Evolutionary conservation across 2,329 filamentous ascomycete genomes (phyloP).

Genomic region (Colletotrichum sp.): DNA sequence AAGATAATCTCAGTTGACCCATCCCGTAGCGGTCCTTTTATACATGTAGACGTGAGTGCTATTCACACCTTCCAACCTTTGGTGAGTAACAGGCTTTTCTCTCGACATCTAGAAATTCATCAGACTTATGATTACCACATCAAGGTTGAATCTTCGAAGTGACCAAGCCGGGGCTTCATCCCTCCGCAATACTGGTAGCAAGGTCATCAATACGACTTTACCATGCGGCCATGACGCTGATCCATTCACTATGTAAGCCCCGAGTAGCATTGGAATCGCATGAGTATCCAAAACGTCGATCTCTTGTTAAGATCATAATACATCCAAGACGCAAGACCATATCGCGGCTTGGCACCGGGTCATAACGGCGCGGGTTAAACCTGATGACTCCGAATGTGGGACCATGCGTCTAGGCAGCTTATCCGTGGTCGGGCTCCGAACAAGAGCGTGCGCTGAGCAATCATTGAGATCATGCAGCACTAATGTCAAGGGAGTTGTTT

Average conservation of each 20-base stretch:
- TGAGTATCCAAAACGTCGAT: background rate
- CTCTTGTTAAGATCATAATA: background rate
- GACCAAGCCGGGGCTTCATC: background rate
- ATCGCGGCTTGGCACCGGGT: background rate
- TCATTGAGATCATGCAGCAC: background rate
- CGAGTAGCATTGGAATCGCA: background rate
- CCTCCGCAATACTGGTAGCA: background rate
- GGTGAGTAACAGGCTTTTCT: background rate
- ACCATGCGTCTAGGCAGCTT: background rate
- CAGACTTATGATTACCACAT: background rate
- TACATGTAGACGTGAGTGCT: rapidly evolving
- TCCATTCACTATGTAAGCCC: background rate
- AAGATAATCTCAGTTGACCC: background rate
- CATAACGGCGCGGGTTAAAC: background rate
- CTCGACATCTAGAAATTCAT: background rate
- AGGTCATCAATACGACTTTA: background rate
- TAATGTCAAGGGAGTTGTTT: background rate
- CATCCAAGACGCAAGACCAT: background rate
- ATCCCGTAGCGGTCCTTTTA: background rate
- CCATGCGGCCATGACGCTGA: background rate
- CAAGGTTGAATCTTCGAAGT: background rate
- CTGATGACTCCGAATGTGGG: background rate
- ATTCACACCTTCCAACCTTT: background rate
- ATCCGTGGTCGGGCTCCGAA: background rate
- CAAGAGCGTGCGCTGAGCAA: background rate